Evolutionary conservation across 371 early-diverging fungal genomes (phyloP).

Genomic region (Syncephalis fuscata): DNA sequence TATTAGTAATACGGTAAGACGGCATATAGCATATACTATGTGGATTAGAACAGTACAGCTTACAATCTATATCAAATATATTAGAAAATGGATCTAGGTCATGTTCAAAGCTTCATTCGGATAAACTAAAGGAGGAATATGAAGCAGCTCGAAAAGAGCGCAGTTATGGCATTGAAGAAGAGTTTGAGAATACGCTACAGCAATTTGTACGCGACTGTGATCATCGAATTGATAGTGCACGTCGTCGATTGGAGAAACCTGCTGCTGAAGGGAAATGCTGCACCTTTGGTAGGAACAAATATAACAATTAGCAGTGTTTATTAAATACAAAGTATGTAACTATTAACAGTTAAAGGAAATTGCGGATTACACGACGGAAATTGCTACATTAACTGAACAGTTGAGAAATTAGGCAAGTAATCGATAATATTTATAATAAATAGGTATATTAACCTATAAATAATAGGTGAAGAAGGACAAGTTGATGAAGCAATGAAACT

Average conservation of each 20-base stretch:
- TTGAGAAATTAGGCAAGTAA: conserved; percentile 18
- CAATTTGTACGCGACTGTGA: conserved; percentile 23
- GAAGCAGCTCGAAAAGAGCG: conserved; percentile 11
- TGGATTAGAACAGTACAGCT: too few species aligned
- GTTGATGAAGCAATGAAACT: conserved; percentile 17
- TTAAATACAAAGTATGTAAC: neutral
- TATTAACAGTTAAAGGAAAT: conserved; percentile 17
- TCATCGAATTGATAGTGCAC: conserved; percentile 15
- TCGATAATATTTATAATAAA: neutral
- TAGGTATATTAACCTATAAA: neutral
- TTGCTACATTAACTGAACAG: conserved; percentile 15
- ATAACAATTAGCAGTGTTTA: conserved; percentile 4
- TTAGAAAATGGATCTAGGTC: conserved; percentile 22
- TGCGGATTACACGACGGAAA: conserved; percentile 16
- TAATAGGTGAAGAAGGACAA: conserved; percentile 17
- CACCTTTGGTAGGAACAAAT: conserved; percentile 9
- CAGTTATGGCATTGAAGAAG: conserved; percentile 16
- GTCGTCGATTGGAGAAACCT: conserved; percentile 17
- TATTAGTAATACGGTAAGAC: too few species aligned
- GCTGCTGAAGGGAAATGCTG: conserved; percentile 14
- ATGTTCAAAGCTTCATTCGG: conserved; percentile 20
- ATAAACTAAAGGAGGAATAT: conserved; percentile 20
- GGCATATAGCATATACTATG: too few species aligned
- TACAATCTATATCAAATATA: neutral
- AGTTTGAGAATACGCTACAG: conserved; percentile 15